Base-by-base conservation (phyloP, 2,329 filamentous ascomycete genomes). In the Bipolaris sorokiniana region DNA sequence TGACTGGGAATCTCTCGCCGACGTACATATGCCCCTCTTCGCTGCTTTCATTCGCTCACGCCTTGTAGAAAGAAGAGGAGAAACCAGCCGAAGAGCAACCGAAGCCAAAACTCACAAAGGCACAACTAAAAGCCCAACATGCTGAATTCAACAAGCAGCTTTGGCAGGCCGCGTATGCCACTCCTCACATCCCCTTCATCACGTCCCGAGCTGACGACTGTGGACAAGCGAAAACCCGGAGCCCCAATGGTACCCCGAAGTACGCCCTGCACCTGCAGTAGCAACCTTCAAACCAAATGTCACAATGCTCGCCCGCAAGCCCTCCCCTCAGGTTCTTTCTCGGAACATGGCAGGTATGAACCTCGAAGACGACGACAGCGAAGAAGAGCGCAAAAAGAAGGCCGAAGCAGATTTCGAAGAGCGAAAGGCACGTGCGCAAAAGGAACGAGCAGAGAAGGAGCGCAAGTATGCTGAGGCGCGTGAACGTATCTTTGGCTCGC, bases 391-490 rank as follows among this genome's bases (percentile, higher is more conserved):
- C 47, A 78, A 80, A 51, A 87, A 85, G 72, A 84, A 86, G 61
- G 80, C 83, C 18, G 86, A 87, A 65, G 84, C 86, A 41, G 90
- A 86, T 0, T 85, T 89, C 3, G 90, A 94, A 67, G 90, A 97
- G 79, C 85, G 92, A 33, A 87, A 90, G 60, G 85, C 87, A 22
- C 90, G 90, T 70, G 90, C 93, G 51, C 87, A 92, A 73, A 84
- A 85, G 47, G 91, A 96, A 67, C 85, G 88, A 9, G 92, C 96
- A 71, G 92, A 96, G 79, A 97, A 95, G 80, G 90, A 96, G 79
- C 88, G 88, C 54, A 90, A 90, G 59, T 97, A 97, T 74, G 90
- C 96, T 59, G 92, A 97, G 79, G 91, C 88, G 5, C 85, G 94
- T 28, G 91, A 94, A 67, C 90, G 92, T 73, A 88, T 97, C 53